A percentile compares a stretch with the other conserved stretches of the same genome.
phyloP scores from a whole-genome alignment of 495 filamentous ascomycete species.

The Usnea hakonensis region DNA sequence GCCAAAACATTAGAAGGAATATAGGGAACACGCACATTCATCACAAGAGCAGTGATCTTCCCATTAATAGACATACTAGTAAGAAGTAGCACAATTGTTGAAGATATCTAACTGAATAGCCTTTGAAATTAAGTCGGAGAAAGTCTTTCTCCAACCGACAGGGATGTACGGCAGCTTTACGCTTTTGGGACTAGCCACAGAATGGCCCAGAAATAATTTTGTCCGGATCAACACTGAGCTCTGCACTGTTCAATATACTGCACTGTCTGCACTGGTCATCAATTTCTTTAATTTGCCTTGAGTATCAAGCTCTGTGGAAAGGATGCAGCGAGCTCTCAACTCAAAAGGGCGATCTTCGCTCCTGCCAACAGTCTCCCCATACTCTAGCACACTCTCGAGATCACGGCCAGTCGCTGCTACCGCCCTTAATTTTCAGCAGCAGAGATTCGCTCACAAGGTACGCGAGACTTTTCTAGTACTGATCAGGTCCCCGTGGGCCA shows the following conservation, averaged over 20 bases:
- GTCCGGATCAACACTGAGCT: background rate
- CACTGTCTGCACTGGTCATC: slow-evolving; percentile 25
- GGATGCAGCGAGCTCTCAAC: slow-evolving; percentile 69
- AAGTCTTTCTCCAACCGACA: background rate
- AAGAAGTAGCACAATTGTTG: background rate
- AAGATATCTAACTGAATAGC: background rate
- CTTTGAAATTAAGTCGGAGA: background rate
- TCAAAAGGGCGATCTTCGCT: slow-evolving; percentile 58
- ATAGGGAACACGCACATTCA: background rate
- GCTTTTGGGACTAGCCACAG: background rate
- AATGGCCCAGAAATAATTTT: background rate
- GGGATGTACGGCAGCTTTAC: background rate
- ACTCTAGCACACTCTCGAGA: slow-evolving; percentile 27
- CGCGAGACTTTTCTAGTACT: slow-evolving; percentile 25
- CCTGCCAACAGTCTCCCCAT: slow-evolving; percentile 55
- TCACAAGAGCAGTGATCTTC: background rate
- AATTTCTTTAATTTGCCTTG: slow-evolving; percentile 25
- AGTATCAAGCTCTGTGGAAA: background rate
- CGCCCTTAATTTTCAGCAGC: slow-evolving; percentile 65
- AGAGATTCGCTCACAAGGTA: slow-evolving; percentile 93
- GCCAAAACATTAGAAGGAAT: background rate
- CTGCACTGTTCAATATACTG: slow-evolving; percentile 11
- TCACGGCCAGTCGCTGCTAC: slow-evolving; percentile 32
- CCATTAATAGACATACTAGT: background rate
- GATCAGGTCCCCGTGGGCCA: no score